Evolutionary conservation across 148 eudicot species (phyloP).

Genomic region (Rhododendron vialii): DNA sequence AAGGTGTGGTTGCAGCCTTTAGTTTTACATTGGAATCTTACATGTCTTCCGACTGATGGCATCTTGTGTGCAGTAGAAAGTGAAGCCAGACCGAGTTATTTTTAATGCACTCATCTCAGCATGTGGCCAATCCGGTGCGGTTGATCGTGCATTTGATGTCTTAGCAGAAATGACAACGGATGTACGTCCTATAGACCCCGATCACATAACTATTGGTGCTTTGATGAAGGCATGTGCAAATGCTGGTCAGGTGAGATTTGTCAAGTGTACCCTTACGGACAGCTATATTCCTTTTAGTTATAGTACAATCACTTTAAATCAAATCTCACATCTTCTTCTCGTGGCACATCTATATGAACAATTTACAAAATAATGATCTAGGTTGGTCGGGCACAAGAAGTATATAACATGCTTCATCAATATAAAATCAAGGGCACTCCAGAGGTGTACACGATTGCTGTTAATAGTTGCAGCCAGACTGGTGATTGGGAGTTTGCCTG

Average conservation of each 20-base stretch:
- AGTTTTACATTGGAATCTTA: conserved; percentile 15
- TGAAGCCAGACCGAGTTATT: conserved; percentile 96
- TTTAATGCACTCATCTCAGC: conserved; percentile 98
- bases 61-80: conserved; percentile 83
- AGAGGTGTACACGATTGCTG: conserved; percentile 95
- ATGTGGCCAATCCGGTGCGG: conserved; percentile 96
- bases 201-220: conserved; percentile 93
- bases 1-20: conserved; percentile 2
- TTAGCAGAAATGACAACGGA: conserved; percentile 84
- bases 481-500: conserved; percentile 98
- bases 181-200: conserved; percentile 76
- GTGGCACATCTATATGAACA: not conserved
- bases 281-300: conserved; percentile 2
- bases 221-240: conserved; percentile 85
- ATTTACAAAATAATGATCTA: conserved; percentile 19
- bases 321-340: not conserved
- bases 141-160: conserved; percentile 97
- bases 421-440: conserved; percentile 82
- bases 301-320: not conserved
- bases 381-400: conserved; percentile 78
- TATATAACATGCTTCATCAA: conserved; percentile 65
- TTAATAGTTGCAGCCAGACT: conserved; percentile 72
- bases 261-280: conserved; percentile 8
- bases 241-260: conserved; percentile 72
- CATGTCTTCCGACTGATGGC: conserved; percentile 27